phyloP scores from a whole-genome alignment of 495 filamentous ascomycete genomes.

The Talaromyces liani region DNA sequence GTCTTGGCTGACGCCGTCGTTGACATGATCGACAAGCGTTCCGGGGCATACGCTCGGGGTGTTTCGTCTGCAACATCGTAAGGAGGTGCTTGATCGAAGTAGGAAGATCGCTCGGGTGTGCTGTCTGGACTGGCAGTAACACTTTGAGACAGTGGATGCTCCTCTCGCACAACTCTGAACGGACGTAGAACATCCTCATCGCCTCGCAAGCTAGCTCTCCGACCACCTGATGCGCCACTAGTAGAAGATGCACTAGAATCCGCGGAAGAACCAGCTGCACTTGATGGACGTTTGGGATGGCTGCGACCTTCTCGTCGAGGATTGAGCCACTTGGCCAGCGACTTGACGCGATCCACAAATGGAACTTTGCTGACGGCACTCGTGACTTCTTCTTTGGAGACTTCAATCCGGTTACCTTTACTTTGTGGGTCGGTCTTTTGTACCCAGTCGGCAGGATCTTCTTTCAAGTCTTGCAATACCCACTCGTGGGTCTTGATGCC shows the following conservation, averaged over 20 bases:
- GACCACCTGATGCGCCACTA: conserved; percentile 30
- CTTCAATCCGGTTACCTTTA: conserved; percentile 84
- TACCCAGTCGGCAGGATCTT: conserved; percentile 71
- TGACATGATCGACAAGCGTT: conserved; percentile 50
- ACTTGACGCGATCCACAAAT: conserved; percentile 63
- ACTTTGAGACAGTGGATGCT: conserved; percentile 81
- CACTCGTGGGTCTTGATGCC: conserved; percentile 97
- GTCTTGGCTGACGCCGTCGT: conserved; percentile 57
- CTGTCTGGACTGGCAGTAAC: conserved; percentile 65
- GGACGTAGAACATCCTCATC: conserved; percentile 60
- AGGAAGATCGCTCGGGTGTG: conserved; percentile 31
- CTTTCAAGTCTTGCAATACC: conserved; percentile 68
- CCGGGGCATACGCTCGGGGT: conserved; percentile 35
- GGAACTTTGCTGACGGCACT: conserved; percentile 84
- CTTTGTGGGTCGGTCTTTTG: conserved; percentile 89
- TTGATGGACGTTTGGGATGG: conserved; percentile 38
- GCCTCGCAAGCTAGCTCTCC: conserved; percentile 61
- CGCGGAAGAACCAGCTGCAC: conserved; percentile 22
- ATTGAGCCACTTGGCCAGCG: conserved; percentile 51
- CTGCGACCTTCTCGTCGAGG: conserved; percentile 47
- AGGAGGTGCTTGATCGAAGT: conserved; percentile 31
- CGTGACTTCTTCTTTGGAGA: conserved; percentile 83
- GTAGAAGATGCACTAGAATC: conserved; percentile 24
- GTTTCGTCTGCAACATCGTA: conserved; percentile 32
- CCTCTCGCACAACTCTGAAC: conserved; percentile 43